A percentile compares a stretch with the other conserved stretches of the same genome.
These are phyloP conservation scores for Clitopilus hobsonii DNA, from an alignment of 768 basidiomycete species.

Conservation along the genomic window DNA sequence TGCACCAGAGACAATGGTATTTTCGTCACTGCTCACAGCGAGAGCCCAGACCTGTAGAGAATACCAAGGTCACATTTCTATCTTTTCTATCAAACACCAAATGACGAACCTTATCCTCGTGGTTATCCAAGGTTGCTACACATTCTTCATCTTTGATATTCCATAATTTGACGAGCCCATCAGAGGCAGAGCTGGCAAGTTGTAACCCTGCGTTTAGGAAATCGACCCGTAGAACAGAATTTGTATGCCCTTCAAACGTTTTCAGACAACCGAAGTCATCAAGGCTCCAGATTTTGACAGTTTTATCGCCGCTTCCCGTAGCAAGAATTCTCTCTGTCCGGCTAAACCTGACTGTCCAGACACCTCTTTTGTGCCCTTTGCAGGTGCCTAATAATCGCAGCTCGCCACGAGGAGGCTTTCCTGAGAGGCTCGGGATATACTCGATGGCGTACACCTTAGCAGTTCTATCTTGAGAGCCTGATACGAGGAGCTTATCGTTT, in stretches of 20 bases:
- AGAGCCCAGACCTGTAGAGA: constrained; percentile 90
- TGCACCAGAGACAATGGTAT: constrained; percentile 85
- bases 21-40: constrained; percentile 75
- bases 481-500: constrained; percentile 82
- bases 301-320: constrained; percentile 93
- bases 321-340: constrained; percentile 79
- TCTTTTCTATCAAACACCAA: constrained; percentile 1
- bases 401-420: constrained; percentile 54
- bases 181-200: constrained; percentile 85
- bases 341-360: constrained; percentile 93
- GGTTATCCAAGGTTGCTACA: constrained; percentile 86
- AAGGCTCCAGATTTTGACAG: constrained; percentile 89
- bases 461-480: constrained; percentile 94
- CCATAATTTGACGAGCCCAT: constrained; percentile 96
- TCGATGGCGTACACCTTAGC: constrained; percentile 85
- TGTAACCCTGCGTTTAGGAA: constrained; percentile 83
- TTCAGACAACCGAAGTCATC: constrained; percentile 91
- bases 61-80: not conserved
- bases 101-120: constrained; percentile 85
- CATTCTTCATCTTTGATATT: constrained; percentile 87
- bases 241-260: constrained; percentile 98
- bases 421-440: constrained; percentile 37
- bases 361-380: constrained; percentile 94
- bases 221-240: constrained; percentile 91
- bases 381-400: constrained; percentile 79